Percentiles rank a stretch among this genome's conserved stretches.
phyloP scores from a whole-genome alignment of 225 moss, liverwort and hornwort species.

The Sphagnum tenellum region DNA sequence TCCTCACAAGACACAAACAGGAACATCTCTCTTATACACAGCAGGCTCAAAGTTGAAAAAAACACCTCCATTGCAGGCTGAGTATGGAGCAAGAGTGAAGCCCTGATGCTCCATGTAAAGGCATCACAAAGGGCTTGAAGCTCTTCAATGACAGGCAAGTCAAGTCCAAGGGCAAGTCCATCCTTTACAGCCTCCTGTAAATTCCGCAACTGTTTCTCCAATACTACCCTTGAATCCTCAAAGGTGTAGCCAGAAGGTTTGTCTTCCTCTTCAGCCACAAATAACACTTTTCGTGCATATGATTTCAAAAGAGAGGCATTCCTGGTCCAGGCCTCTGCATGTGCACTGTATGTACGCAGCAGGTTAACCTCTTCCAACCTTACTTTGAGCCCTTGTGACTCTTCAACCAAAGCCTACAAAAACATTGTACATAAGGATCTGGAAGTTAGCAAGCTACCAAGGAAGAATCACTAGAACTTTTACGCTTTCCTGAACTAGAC shows the following conservation, averaged over 20 bases:
- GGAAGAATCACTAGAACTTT: no score
- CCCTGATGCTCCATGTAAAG: constrained; percentile 53
- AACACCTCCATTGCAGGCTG: constrained; percentile 60
- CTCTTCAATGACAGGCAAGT: constrained; percentile 51
- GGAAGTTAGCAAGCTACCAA: no score
- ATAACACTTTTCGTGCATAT: constrained; percentile 9
- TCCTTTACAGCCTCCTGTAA: constrained; percentile 34
- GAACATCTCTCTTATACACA: neutral
- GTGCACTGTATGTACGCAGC: constrained; percentile 21
- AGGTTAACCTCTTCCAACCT: constrained; percentile 32
- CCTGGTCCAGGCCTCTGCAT: constrained; percentile 31
- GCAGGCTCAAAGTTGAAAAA: constrained; percentile 1
- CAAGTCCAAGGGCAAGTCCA: constrained; percentile 50
- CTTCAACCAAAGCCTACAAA: constrained; percentile 21
- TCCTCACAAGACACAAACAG: neutral
- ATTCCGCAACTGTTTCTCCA: constrained; percentile 34
- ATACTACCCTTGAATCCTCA: constrained; percentile 8
- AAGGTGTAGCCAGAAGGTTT: constrained; percentile 6
- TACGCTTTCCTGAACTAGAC: no score
- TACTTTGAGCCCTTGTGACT: constrained; percentile 20
- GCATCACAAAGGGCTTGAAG: constrained; percentile 38
- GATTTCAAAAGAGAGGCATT: constrained; percentile 20
- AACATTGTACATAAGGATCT: no score
- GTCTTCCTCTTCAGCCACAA: constrained; percentile 6
- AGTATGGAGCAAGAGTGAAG: constrained; percentile 19